Evolutionary conservation across 2,329 filamentous ascomycete genomes (phyloP), one percentile per base, ranked within the genome.

Genomic region (Pseudogymnoascus sp.): DNA sequence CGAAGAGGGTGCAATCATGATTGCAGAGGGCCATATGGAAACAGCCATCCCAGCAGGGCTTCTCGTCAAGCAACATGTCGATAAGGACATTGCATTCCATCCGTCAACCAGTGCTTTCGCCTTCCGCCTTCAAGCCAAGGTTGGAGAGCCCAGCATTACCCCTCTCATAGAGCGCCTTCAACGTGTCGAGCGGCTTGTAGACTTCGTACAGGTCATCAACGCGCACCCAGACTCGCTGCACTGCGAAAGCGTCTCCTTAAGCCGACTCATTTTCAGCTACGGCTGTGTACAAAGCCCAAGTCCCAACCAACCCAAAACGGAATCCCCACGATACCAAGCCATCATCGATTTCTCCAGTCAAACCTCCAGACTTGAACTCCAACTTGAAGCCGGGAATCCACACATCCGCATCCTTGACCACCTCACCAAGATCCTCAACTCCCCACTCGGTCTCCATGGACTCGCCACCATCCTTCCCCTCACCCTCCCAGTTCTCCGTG

Each of bases 211-310:
- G 49, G 85, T 87, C 1, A 82, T 93, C 66, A 78, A 84, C 62
- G 77, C 79, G 66, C 79, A 83, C 67, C 77, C 78, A 56, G 79
- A 79, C 14, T 79, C 81, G 61, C 81, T 89, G 37, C 77, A 77
- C 46, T 82, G 83, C 71, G 81, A 87, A 67, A 77, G 81, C 42
- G 80, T 88, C 63, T 85, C 83, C 14, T 78, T 93, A 63, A 78
- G 79, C 67, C 79, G 83, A 65, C 81, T 95, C 5, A 77, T 82
- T 2, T 91, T 95, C 72, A 83, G 80, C n/a, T 96, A 95, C 72
- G 79, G 78, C 61, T 73, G 62, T 62, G 63, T 66, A 53, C 65
- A 73, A 65, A 68, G 64, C 46, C 63, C 60, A 18, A 64, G 62
- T 2, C 64, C 67, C 12, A 64, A 18, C 63, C 28, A 67, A 46